phyloP scores from a whole-genome alignment of 192 early-diverging fungal species.

The Backusella mclennaniae region DNA sequence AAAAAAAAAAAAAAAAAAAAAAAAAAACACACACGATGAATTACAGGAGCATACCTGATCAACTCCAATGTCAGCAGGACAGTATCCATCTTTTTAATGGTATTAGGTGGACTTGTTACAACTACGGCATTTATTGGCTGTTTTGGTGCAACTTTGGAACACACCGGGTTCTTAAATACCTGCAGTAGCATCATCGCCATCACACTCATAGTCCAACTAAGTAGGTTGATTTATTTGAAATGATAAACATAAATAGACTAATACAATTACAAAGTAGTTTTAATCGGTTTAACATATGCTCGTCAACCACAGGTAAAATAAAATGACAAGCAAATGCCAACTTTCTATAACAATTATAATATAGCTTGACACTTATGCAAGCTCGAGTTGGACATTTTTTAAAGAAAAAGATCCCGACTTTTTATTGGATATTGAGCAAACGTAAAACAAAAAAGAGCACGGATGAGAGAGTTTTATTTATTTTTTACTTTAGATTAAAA shows the following conservation, averaged over 20 bases:
- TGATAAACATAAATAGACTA: background rate
- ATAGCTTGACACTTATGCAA: conserved; percentile 21
- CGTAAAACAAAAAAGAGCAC: background rate
- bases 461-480: too few relatives aligned
- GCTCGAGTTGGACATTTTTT: conserved; percentile 18
- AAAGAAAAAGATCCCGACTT: conserved; percentile 14
- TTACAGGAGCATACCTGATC: conserved; percentile 23
- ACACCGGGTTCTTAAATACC: conserved; percentile 18
- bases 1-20: background rate
- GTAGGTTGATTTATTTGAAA: background rate
- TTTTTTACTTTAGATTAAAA: conserved; percentile 1
- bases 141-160: conserved; percentile 18
- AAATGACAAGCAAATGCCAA: background rate
- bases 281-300: background rate
- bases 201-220: conserved; percentile 10
- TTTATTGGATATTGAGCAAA: conserved; percentile 17
- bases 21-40: background rate
- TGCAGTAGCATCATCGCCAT: conserved; percentile 15
- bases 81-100: background rate
- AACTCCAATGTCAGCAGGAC: conserved; percentile 13
- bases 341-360: too few relatives aligned
- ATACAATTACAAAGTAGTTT: background rate
- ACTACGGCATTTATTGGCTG: conserved; percentile 16
- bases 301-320: conserved; percentile 12
- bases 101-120: conserved; percentile 13